phyloP scores from a whole-genome alignment of 306 rosid species.

The Dalbergia cochinchinensis region DNA sequence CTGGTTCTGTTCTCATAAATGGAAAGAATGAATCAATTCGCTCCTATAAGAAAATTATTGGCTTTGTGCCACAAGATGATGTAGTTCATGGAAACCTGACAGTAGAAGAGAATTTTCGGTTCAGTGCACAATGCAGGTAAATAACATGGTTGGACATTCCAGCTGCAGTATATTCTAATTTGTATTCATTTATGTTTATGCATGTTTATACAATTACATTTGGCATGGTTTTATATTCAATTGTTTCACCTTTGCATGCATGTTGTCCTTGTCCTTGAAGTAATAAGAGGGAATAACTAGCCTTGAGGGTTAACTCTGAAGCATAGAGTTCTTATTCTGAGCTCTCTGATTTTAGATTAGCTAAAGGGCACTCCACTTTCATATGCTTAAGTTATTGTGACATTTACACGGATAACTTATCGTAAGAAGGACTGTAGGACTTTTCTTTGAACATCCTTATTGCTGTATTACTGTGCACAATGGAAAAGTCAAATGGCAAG shows the following conservation, averaged over 20 bases:
- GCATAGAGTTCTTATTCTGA: not conserved
- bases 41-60: constrained; percentile 87
- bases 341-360: not conserved
- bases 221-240: not conserved
- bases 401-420: not conserved
- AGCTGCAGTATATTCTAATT: constrained; percentile 22
- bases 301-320: not conserved
- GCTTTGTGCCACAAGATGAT: constrained; percentile 99
- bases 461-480: too few species aligned
- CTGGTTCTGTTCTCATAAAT: constrained; percentile 83
- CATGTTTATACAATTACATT: constrained; percentile 13
- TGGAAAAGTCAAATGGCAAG: not conserved
- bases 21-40: constrained; percentile 83
- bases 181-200: constrained; percentile 2
- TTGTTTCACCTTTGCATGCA: too few species aligned
- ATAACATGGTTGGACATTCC: constrained; percentile 44
- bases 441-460: too few species aligned
- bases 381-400: not conserved
- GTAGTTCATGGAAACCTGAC: constrained; percentile 96
- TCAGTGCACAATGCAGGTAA: constrained; percentile 97
- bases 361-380: not conserved
- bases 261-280: not conserved
- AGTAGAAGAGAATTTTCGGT: constrained; percentile 98
- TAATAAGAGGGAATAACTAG: not conserved
- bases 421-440: too few species aligned